These are phyloP conservation scores for Microdochium paspali DNA, from an alignment of 2,329 filamentous ascomycete genomes.

Conservation along the genomic window DNA sequence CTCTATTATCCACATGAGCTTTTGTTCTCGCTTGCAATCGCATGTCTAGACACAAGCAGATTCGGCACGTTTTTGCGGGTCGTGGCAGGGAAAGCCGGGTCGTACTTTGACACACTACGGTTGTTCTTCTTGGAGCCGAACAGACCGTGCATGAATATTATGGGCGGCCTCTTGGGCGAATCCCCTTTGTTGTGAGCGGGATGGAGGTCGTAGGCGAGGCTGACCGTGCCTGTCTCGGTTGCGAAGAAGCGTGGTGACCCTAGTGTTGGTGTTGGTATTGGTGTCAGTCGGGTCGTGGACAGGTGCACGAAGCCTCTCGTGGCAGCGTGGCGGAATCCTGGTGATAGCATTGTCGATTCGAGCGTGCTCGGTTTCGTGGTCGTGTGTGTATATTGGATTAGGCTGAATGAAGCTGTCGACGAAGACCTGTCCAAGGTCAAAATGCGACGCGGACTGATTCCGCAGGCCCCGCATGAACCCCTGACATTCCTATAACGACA, in stretches of 20 bases:
- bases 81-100: no score
- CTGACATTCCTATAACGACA: no score
- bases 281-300: not conserved
- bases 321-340: not conserved
- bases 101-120: constrained; percentile 86
- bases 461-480: not conserved
- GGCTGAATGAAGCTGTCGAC: not conserved
- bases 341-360: not conserved
- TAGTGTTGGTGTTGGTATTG: not conserved
- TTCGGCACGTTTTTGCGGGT: no score
- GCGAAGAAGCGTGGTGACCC: not conserved
- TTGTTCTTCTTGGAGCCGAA: constrained; percentile 97
- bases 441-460: not conserved
- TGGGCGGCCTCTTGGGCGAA: constrained; percentile 45
- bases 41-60: not conserved
- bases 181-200: constrained; percentile 38
- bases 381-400: no score
- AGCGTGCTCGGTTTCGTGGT: not conserved
- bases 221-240: constrained; percentile 8
- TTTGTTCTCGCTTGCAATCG: not conserved
- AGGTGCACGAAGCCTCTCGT: not conserved
- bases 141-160: constrained; percentile 84
- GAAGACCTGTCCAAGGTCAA: not conserved
- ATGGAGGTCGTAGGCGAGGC: constrained; percentile 59
- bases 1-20: constrained; percentile 36